These are phyloP conservation scores for Pichia terricola DNA, from an alignment of 1,139 yeast species.

Conservation along the genomic window DNA sequence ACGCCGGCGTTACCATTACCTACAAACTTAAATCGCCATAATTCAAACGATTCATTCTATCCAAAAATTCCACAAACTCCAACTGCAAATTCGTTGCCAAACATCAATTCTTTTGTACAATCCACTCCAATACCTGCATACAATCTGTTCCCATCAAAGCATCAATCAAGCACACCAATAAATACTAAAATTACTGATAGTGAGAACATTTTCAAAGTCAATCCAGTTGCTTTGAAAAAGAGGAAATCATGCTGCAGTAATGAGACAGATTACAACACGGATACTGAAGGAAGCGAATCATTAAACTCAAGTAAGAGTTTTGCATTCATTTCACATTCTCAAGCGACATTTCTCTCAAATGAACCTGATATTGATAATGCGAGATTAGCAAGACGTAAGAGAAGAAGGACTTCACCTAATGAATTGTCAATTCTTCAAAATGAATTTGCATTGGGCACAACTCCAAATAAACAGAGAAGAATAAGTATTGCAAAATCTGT, in stretches of 20 bases:
- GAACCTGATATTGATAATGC: constrained; percentile 86
- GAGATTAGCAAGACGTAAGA: constrained; percentile 81
- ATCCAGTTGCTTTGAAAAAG: no score
- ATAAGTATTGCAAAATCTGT: constrained; percentile 68
- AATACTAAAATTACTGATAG: not conserved
- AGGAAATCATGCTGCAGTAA: no score
- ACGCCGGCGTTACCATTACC: no score
- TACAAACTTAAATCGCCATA: not conserved
- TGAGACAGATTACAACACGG: no score
- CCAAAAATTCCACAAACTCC: constrained; percentile 6
- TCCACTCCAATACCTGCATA: constrained; percentile 7
- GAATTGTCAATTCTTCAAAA: constrained; percentile 72
- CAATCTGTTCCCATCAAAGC: no score
- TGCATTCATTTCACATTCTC: constrained; percentile 89
- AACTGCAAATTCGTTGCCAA: constrained; percentile 6
- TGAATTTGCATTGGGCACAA: constrained; percentile 67
- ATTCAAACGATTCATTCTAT: not conserved
- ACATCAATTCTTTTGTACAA: constrained; percentile 13
- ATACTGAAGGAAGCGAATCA: no score
- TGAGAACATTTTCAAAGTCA: no score
- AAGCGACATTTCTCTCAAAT: constrained; percentile 60
- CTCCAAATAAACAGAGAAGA: constrained; percentile 74
- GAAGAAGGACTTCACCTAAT: constrained; percentile 88
- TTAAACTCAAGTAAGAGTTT: constrained; percentile 41
- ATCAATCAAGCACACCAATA: constrained; percentile 9